phyloP scores from a whole-genome alignment of 2,329 filamentous ascomycete species.

The Aspergillus aculeatinus region DNA sequence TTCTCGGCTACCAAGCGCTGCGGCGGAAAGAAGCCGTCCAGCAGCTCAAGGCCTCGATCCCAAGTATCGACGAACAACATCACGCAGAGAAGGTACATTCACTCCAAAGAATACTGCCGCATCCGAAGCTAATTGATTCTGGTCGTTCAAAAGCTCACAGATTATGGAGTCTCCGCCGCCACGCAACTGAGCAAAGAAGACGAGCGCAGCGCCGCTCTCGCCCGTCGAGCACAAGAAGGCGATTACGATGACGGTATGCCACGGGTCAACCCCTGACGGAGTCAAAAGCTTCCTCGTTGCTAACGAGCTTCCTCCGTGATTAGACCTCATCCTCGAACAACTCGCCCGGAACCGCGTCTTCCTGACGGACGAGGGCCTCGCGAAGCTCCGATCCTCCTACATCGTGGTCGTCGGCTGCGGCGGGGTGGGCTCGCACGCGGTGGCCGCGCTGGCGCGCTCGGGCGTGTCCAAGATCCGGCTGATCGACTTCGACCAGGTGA shows the following conservation, averaged over 20 bases:
- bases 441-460: constrained; percentile 80
- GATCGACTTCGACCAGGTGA: constrained; percentile 97
- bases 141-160: constrained; percentile 48
- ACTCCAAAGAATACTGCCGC: not conserved
- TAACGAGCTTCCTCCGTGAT: too few relatives aligned
- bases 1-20: constrained; percentile 58
- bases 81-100: constrained; percentile 49
- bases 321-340: constrained; percentile 89
- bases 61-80: constrained; percentile 53
- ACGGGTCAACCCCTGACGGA: too few relatives aligned
- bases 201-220: constrained; percentile 57
- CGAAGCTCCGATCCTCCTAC: constrained; percentile 75
- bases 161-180: constrained; percentile 46
- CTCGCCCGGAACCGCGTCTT: constrained; percentile 91
- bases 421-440: constrained; percentile 90
- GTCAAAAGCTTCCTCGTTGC: not conserved
- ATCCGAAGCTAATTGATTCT: constrained; percentile 35
- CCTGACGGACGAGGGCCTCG: constrained; percentile 75
- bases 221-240: constrained; percentile 59
- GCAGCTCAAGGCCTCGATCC: constrained; percentile 62
- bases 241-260: constrained; percentile 62
- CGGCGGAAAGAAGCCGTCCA: constrained; percentile 55
- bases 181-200: constrained; percentile 52
- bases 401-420: constrained; percentile 90
- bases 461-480: constrained; percentile 85